Conservation (phyloP, 2,329 filamentous ascomycete genomes). For the Ascochyta pisi region DNA sequence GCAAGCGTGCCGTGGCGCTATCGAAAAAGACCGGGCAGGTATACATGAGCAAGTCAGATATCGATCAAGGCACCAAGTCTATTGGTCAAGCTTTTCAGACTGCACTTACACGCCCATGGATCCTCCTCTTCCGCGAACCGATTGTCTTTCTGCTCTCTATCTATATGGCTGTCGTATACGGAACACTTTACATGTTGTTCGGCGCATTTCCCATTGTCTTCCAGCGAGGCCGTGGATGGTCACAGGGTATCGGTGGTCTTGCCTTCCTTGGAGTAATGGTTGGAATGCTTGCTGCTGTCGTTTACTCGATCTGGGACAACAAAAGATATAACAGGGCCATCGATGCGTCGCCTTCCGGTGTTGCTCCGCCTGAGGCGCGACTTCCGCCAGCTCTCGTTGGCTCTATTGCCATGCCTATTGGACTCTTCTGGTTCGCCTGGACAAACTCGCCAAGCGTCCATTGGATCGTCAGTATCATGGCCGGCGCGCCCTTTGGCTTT, state of each 20-base stretch:
- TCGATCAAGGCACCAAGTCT: conserved; percentile 11
- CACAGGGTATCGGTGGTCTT: conserved; percentile 49
- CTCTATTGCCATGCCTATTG: conserved; percentile 62
- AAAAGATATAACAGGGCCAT: conserved; percentile 46
- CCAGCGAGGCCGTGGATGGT: conserved; percentile 41
- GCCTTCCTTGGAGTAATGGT: conserved; percentile 32
- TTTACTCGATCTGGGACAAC: conserved; percentile 43
- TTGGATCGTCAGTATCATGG: conserved; percentile 62
- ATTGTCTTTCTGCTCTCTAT: conserved; percentile 28
- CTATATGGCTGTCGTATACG: conserved; percentile 48
- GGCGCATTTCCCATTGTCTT: conserved; percentile 58
- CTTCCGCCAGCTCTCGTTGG: conserved; percentile 67
- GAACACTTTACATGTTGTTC: conserved; percentile 57
- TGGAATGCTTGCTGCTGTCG: conserved; percentile 23
- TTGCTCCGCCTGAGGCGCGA: conserved; percentile 64
- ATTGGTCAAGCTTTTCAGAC: conserved; percentile 4
- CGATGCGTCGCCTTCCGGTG: conserved; percentile 7
- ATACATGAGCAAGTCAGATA: conserved; percentile 56
- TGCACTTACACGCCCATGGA: conserved; percentile 35
- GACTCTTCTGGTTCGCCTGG: conserved; percentile 46
- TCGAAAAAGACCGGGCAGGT: conserved; percentile 65
- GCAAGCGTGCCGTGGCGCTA: conserved; percentile 65
- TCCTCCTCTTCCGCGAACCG: conserved; percentile 30
- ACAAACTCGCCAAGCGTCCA: conserved; percentile 56
- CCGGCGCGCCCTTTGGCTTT: conserved; percentile 56